Base-by-base conservation (phyloP, 116 monocot genomes). In the Thalassia testudinum region DNA sequence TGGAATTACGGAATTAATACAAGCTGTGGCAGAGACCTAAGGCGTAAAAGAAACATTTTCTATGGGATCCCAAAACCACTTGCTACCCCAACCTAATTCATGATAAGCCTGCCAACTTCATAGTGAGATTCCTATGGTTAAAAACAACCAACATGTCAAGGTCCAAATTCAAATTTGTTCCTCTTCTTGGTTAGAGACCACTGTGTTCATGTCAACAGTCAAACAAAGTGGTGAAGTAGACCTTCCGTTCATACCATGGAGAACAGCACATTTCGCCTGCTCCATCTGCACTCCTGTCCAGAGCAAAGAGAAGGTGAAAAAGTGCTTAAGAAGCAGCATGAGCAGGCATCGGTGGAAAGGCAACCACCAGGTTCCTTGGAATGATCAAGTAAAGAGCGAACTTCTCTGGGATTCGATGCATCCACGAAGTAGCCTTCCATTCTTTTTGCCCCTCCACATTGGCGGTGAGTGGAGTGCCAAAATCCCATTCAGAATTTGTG, bases 401-500 rank as follows among this genome's bases (percentile, higher is more conserved):
- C 47, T 47, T 47, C 47, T 47, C n/a, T 47, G 47, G 57, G 30
- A 57, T 57, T 42, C 42, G 42, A 57, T 23, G 34, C 57, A 57
- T 57, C 57, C 42, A 57, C 38, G n/a, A n/a, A n/a, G 54, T 27
- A 29, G 54, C 54, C 12, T 54, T 54, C 54, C 54, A 54, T 54
- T 54, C 29, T 54, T 54, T 52, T 52, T 24, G 25, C 25, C 26
- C 52, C 25, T 38, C 38, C 38, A 38, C 38, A 38, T 38, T 38
- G n/a, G n/a, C n/a, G n/a, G n/a, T n/a, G n/a, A n/a, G n/a, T n/a
- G n/a, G n/a, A n/a, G n/a, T n/a, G n/a, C 38, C 38, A 38, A 5
- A 38, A 38, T 38, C 38, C 13, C 38, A 54, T 54, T 54, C 53
- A 54, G 26, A 25, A 54, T 54, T 54, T 54, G 26, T 54, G 5